Conservation (phyloP, 306 rosid genomes). For the Astragalus membranaceus region DNA sequence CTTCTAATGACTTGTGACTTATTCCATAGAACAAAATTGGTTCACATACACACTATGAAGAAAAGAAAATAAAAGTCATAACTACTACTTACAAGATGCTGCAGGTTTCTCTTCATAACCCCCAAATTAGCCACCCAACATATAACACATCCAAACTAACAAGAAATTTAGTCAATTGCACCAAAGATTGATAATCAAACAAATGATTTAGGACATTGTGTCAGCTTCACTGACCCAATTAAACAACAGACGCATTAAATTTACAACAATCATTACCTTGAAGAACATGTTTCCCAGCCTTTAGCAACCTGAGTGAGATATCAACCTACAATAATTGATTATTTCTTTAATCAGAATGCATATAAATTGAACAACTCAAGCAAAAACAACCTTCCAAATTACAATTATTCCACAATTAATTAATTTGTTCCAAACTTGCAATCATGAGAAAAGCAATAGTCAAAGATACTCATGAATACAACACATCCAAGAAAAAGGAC, state of each 20-base stretch:
- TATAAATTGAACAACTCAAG: background rate
- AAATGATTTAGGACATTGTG: background rate
- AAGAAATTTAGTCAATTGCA: constrained; percentile 26
- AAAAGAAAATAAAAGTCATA: background rate
- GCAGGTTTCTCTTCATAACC: constrained; percentile 91
- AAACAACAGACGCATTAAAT: background rate
- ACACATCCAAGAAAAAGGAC: too few species aligned
- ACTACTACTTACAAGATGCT: constrained; percentile 62
- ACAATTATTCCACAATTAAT: background rate
- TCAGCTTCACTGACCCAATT: background rate
- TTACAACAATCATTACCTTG: constrained; percentile 52
- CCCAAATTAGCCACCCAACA: constrained; percentile 39
- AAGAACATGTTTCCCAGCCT: constrained; percentile 90
- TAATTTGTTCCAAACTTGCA: background rate
- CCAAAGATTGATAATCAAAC: background rate
- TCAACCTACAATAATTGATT: constrained; percentile 54
- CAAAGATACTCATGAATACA: too few species aligned
- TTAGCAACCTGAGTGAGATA: constrained; percentile 60
- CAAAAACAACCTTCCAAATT: background rate
- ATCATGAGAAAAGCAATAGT: background rate
- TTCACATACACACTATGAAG: background rate
- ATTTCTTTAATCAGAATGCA: background rate
- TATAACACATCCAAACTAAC: constrained; percentile 21
- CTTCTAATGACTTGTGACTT: background rate
- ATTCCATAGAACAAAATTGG: background rate